Base-by-base conservation (phyloP, 129 eudicot species). In the Arctium lappa region DNA sequence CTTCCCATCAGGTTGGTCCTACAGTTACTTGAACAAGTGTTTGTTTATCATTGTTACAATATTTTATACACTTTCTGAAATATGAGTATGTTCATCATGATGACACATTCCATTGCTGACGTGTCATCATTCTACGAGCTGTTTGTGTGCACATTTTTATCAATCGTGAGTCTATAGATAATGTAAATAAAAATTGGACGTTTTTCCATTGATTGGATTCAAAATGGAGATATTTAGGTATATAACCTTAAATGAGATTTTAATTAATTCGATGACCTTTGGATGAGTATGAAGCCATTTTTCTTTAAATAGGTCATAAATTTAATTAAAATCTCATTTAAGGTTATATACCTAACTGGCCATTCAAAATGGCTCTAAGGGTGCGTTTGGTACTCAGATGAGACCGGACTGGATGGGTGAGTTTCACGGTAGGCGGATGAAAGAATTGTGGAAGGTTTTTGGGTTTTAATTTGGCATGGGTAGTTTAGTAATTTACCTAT, bases 1-100 rank as follows among this genome's bases (percentile, higher is more conserved):
- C 97, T 95, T 78, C 99, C 99, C 65, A 95, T 93, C 93, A 95
- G 99, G 99, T 95, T 68, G 65, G 29, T 32, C 33, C 34, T 77
- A 37, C 75, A 72, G 15, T 8, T 48, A 36, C 70, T 76, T 76
- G 69, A 29, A 66, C 34, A 6, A 22, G 34, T 65, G 33, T 29
- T 48, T 29, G 29, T 15, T 69, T 76, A 2, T 32, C 65, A 5
- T 27, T 44, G 22, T 39, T 74, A 53, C 38, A 44, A 9, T 18
- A 22, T 31, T 8, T 71, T 44, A 3, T 74, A 42, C 62, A 42
- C 27, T 75, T 75, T 48, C 37, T 63, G 31, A 10, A 53, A 53
- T 53, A 12, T 12, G 63, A 18, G 18, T 53, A 12, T 53, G 18
- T 15, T 53, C 63, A 53, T 53, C 63, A 53, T 53, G n/a, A 42